Conservation (phyloP, 2,329 filamentous ascomycete species). For the Microascus cirrosus region DNA sequence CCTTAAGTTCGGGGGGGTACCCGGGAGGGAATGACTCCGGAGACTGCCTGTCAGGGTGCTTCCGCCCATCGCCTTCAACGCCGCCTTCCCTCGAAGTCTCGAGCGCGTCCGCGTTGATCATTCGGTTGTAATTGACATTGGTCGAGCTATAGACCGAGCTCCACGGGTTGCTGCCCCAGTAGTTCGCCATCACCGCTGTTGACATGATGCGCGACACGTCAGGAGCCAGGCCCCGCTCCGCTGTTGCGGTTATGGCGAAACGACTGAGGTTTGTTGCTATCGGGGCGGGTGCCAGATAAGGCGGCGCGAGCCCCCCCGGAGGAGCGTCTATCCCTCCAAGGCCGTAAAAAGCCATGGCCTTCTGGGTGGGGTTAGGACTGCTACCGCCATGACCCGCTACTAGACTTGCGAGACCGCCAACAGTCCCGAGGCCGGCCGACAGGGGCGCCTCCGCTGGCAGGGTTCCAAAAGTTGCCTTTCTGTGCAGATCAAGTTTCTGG, state of each 20-base stretch:
- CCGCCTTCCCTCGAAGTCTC: not conserved
- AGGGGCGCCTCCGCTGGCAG: constrained; percentile 23
- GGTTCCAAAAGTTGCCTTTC: constrained; percentile 56
- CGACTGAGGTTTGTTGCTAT: constrained; percentile 78
- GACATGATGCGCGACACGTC: constrained; percentile 64
- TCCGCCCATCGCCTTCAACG: not conserved
- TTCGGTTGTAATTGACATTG: not conserved
- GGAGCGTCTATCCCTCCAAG: constrained; percentile 22
- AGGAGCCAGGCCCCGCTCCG: constrained; percentile 58
- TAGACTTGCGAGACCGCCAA: constrained; percentile 66
- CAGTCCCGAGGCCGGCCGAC: constrained; percentile 24
- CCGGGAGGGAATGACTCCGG: constrained; percentile 54
- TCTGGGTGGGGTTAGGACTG: not conserved
- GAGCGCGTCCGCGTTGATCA: not conserved
- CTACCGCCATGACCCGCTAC: constrained; percentile 50
- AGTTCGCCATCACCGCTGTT: constrained; percentile 79
- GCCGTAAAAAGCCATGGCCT: constrained; percentile 7
- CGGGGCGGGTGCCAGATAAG: constrained; percentile 73
- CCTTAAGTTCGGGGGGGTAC: constrained; percentile 72
- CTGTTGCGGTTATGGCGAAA: constrained; percentile 69
- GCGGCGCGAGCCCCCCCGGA: constrained; percentile 62
- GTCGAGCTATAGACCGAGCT: constrained; percentile 10
- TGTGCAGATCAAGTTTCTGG: constrained; percentile 81
- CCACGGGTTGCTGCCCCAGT: constrained; percentile 88
- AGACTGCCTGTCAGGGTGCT: constrained; percentile 9